Conservation (phyloP, 805 yeast genomes). For the Vanderwaltozyma verrucispora region DNA sequence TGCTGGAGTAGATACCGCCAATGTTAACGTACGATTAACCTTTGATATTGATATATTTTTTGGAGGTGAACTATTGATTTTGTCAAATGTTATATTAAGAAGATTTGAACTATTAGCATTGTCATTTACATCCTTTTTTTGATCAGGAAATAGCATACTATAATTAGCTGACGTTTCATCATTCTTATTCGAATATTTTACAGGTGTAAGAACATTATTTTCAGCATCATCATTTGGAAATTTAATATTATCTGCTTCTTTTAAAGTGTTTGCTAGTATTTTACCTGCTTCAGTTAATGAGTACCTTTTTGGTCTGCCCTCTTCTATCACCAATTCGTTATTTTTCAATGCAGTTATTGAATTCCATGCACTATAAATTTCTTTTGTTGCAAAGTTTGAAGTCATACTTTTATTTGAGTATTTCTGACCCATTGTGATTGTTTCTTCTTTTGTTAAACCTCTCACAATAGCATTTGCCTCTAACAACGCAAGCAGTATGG, state of each 20-base stretch:
- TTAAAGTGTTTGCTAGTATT: conserved; percentile 48
- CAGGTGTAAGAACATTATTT: too few relatives aligned
- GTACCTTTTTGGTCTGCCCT: conserved; percentile 52
- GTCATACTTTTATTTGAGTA: conserved; percentile 50
- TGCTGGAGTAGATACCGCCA: too few relatives aligned
- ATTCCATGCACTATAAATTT: conserved; percentile 68
- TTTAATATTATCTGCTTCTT: conserved; percentile 33
- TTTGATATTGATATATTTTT: too few relatives aligned
- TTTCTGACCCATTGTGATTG: conserved; percentile 42
- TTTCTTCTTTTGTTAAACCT: conserved; percentile 58
- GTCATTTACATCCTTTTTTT: not conserved
- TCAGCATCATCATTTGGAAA: conserved; percentile 24
- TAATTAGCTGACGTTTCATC: conserved; percentile 15
- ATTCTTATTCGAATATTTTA: not conserved
- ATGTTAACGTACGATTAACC: too few relatives aligned
- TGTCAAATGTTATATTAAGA: conserved; percentile 13
- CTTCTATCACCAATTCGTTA: conserved; percentile 43
- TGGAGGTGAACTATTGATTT: not conserved
- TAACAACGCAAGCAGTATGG: conserved; percentile 53
- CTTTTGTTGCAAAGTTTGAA: conserved; percentile 48
- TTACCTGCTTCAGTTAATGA: conserved; percentile 61
- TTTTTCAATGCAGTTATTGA: conserved; percentile 52
- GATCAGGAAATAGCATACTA: conserved; percentile 4
- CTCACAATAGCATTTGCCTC: conserved; percentile 35
- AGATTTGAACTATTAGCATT: conserved; percentile 6